These are phyloP conservation scores for Cucurbita maxima DNA, from an alignment of 306 rosid genomes.

Conservation along the genomic window DNA sequence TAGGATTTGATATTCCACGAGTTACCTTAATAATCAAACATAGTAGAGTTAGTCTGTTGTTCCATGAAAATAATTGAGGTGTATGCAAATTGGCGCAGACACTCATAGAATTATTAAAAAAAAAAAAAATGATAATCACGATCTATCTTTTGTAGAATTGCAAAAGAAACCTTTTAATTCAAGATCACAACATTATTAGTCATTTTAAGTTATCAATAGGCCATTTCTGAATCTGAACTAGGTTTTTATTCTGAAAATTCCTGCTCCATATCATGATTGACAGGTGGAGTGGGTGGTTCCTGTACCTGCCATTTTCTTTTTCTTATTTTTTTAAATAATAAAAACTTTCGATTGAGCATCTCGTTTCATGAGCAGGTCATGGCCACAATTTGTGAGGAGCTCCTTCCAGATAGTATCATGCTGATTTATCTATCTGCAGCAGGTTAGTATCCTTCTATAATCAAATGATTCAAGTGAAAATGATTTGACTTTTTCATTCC, in stretches of 20 bases:
- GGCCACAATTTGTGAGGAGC: slow-evolving; percentile 97
- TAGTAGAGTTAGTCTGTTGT: too few relatives aligned
- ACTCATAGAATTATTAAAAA: too few relatives aligned
- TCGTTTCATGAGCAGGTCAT: slow-evolving; percentile 40
- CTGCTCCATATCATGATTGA: background rate
- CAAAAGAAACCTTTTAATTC: background rate
- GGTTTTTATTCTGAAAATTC: background rate
- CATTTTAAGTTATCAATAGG: background rate
- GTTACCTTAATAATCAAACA: too few relatives aligned
- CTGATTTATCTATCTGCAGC: slow-evolving; percentile 82
- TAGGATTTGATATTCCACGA: too few relatives aligned
- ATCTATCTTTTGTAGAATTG: background rate
- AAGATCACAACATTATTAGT: background rate
- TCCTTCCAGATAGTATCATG: slow-evolving; percentile 67
- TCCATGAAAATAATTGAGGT: too few relatives aligned
- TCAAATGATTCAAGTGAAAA: slow-evolving; percentile 8
- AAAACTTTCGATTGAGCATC: background rate
- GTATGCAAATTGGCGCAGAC: too few relatives aligned
- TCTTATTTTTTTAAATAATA: background rate
- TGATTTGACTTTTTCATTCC: background rate
- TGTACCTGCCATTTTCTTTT: background rate
- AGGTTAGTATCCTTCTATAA: slow-evolving; percentile 38
- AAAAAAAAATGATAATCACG: background rate
- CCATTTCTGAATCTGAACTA: background rate
- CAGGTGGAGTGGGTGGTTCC: background rate